Percentiles rank a stretch among this genome's conserved stretches.
phyloP scores from a whole-genome alignment of 208 protist species.

The Trichomonas tenax region DNA sequence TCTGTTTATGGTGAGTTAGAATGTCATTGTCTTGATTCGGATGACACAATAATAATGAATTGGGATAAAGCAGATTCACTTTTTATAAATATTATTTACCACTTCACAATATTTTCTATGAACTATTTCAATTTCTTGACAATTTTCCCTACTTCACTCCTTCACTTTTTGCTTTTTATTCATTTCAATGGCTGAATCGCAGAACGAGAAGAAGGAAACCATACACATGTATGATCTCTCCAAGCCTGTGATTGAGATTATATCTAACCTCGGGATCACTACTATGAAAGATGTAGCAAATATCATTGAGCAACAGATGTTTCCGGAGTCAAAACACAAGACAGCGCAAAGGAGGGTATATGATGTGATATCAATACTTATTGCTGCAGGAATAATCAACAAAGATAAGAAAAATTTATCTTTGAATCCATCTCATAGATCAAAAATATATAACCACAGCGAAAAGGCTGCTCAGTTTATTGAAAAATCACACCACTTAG shows the following conservation, averaged over 20 bases:
- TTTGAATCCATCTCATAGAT: background rate
- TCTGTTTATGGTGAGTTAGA: too few relatives aligned
- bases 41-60: too few relatives aligned
- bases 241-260: background rate
- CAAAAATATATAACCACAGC: background rate
- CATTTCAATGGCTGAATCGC: background rate
- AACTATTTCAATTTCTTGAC: too few relatives aligned
- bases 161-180: background rate
- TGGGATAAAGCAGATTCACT: too few relatives aligned
- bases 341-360: background rate
- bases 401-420: background rate
- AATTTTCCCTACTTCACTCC: background rate
- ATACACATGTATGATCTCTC: background rate
- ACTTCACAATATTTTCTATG: too few relatives aligned
- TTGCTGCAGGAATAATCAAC: background rate
- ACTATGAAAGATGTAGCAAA: background rate
- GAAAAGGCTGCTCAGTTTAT: background rate
- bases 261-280: background rate
- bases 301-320: background rate
- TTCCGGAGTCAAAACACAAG: background rate
- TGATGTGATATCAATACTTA: background rate
- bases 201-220: background rate
- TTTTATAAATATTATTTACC: too few relatives aligned
- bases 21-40: too few relatives aligned
- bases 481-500: background rate